phyloP scores from a whole-genome alignment of 345 rosid species.

The Aquilaria malaccensis region DNA sequence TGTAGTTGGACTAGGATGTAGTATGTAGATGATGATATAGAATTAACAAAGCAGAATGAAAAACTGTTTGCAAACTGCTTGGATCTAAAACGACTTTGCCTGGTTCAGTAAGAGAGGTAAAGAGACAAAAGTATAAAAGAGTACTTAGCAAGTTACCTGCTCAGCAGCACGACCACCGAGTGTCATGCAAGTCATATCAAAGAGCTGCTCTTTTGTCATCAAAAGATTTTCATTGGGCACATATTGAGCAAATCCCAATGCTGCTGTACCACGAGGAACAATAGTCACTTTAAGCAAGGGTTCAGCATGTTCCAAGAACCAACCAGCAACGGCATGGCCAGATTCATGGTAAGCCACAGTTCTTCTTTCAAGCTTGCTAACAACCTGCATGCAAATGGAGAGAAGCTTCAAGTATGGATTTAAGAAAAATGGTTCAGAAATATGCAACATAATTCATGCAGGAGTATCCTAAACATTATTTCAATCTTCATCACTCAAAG shows the following conservation, averaged over 20 bases:
- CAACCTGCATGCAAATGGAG: slow-evolving; percentile 20
- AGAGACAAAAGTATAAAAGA: not conserved
- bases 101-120: not conserved
- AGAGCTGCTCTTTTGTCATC: slow-evolving; percentile 51
- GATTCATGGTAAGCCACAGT: slow-evolving; percentile 57
- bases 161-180: slow-evolving; percentile 57
- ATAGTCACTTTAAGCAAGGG: slow-evolving; percentile 51
- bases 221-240: slow-evolving; percentile 49
- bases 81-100: not conserved
- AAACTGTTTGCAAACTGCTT: not conserved
- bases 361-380: slow-evolving; percentile 41
- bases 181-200: slow-evolving; percentile 53
- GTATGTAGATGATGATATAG: too few relatives aligned
- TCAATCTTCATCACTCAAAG: too few relatives aligned
- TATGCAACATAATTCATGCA: too few relatives aligned
- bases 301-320: slow-evolving; percentile 58
- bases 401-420: not conserved
- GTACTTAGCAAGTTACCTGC: slow-evolving; percentile 29
- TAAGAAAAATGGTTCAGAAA: too few relatives aligned
- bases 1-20: too few relatives aligned
- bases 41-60: too few relatives aligned
- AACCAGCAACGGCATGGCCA: slow-evolving; percentile 55
- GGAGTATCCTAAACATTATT: too few relatives aligned
- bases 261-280: slow-evolving; percentile 51
- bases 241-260: slow-evolving; percentile 50